Evolutionary conservation across 2,329 filamentous ascomycete species (phyloP).

Genomic region (Hypoxylon sp.): DNA sequence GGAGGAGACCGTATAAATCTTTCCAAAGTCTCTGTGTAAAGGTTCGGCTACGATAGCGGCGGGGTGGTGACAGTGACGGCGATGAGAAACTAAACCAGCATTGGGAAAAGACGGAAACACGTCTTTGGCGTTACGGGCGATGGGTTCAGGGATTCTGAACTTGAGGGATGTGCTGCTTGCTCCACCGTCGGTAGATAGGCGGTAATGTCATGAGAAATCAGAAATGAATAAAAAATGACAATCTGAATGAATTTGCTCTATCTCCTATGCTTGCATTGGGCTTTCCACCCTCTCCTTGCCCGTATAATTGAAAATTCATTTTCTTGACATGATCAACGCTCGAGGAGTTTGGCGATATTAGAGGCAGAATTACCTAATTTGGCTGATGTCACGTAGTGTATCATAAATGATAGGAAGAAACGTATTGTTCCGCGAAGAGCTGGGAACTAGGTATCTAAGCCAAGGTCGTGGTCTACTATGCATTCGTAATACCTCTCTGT

Average conservation of each 20-base stretch:
- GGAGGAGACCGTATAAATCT: slow-evolving; percentile 78
- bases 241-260: slow-evolving; percentile 30
- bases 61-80: not conserved
- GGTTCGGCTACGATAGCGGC: slow-evolving; percentile 9
- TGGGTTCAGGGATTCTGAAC: slow-evolving; percentile 36
- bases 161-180: slow-evolving; percentile 28
- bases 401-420: too few species aligned
- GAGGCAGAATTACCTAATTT: too few species aligned
- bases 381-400: too few species aligned
- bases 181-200: slow-evolving; percentile 37
- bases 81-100: slow-evolving; percentile 37
- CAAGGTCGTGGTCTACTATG: too few species aligned
- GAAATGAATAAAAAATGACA: slow-evolving; percentile 47
- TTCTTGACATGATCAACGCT: not conserved
- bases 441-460: too few species aligned
- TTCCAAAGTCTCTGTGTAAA: not conserved
- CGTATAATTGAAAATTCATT: not conserved
- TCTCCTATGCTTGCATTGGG: not conserved
- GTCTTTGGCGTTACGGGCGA: slow-evolving; percentile 45
- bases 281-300: not conserved
- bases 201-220: slow-evolving; percentile 37
- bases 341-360: too few species aligned
- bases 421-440: too few species aligned
- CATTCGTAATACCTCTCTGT: too few species aligned
- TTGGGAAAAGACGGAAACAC: slow-evolving; percentile 42